Evolutionary conservation across 768 basidiomycete species (phyloP).

Genomic region (Lyophyllum decastes): DNA sequence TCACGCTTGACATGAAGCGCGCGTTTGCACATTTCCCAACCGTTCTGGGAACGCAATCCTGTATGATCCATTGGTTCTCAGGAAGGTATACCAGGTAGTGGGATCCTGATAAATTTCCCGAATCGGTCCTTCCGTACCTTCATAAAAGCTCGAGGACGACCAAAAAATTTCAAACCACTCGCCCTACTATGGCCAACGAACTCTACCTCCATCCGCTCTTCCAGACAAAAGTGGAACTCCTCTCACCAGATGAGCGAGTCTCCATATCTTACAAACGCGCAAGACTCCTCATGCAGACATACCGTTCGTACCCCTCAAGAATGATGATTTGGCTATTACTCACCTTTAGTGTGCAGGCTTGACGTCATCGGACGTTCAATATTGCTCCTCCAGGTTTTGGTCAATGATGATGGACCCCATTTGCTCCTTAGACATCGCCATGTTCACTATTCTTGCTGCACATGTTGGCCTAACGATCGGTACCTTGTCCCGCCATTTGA

Average conservation of each 20-base stretch:
- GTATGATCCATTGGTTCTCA: conserved; percentile 21
- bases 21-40: conserved; percentile 19
- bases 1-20: conserved; percentile 22
- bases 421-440: conserved; percentile 49
- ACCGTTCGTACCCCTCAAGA: conserved; percentile 34
- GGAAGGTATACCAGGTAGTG: conserved; percentile 14
- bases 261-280: conserved; percentile 53
- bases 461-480: conserved; percentile 57
- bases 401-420: conserved; percentile 55
- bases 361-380: conserved; percentile 47
- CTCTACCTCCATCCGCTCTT: conserved; percentile 50
- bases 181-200: conserved; percentile 33
- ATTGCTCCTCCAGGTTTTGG: conserved; percentile 53
- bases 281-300: conserved; percentile 47
- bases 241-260: conserved; percentile 46
- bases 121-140: conserved; percentile 17
- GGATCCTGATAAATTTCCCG: conserved; percentile 17
- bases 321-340: conserved; percentile 2
- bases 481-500: conserved; percentile 51
- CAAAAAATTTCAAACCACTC: neutral
- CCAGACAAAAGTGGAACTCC: conserved; percentile 40
- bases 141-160: conserved; percentile 12
- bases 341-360: conserved; percentile 31
- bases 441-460: conserved; percentile 53
- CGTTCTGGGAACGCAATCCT: conserved; percentile 21